Conservation (phyloP, 1,284 basidiomycete genomes). For the Pseudozyma flocculosa region DNA sequence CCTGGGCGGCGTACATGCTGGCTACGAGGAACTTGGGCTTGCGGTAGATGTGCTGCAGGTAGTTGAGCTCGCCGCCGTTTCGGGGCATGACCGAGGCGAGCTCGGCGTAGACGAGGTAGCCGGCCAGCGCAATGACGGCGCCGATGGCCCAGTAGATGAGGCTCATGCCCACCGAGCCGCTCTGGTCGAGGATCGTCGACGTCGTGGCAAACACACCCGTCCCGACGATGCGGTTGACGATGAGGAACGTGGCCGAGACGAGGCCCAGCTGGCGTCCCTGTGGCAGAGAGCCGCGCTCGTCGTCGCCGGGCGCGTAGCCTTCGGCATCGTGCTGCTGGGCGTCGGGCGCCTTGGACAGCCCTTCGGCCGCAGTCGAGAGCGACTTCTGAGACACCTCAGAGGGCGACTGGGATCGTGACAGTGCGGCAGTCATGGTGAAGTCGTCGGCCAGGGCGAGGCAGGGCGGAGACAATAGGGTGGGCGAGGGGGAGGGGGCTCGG, state of each 20-base stretch:
- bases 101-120: constrained; percentile 70
- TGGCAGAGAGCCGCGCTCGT: neutral
- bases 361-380: no score
- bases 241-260: constrained; percentile 68
- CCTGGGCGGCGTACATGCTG: constrained; percentile 67
- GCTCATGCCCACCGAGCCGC: constrained; percentile 65
- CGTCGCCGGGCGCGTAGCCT: no score
- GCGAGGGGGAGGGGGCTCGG: no score
- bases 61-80: constrained; percentile 74
- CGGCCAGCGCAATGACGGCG: constrained; percentile 64
- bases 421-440: no score
- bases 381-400: no score
- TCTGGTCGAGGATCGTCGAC: constrained; percentile 67
- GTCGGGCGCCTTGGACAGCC: no score
- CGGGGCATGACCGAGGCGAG: constrained; percentile 70
- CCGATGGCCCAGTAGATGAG: constrained; percentile 70
- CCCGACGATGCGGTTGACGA: constrained; percentile 76
- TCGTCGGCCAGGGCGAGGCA: no score
- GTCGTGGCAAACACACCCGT: constrained; percentile 77
- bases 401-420: no score
- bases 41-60: constrained; percentile 71
- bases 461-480: no score
- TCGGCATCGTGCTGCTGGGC: no score
- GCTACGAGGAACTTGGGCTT: constrained; percentile 67
- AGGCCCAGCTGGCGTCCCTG: constrained; percentile 47